These are phyloP conservation scores for Naganishia cerealis DNA, from an alignment of 1,284 basidiomycete genomes.

Conservation along the genomic window DNA sequence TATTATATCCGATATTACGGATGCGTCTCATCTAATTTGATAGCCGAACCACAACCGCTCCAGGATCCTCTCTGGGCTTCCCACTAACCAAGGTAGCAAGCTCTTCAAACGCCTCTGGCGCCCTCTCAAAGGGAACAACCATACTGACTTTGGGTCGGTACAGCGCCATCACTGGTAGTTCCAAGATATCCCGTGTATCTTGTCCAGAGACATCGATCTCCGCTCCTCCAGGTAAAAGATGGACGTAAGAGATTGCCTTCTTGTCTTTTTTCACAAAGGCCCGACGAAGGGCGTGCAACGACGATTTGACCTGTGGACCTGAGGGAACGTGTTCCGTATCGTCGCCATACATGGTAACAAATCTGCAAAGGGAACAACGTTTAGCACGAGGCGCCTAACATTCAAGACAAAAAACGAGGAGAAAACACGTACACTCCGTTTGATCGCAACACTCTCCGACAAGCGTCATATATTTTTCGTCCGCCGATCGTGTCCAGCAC, in stretches of 20 bases:
- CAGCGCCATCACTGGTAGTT: conserved; percentile 43
- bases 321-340: conserved; percentile 28
- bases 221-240: conserved; percentile 48
- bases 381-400: neutral
- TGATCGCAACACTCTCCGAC: conserved; percentile 62
- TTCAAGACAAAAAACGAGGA: neutral
- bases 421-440: conserved; percentile 49
- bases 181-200: conserved; percentile 51
- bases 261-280: conserved; percentile 41
- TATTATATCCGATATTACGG: neutral
- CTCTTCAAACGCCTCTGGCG: conserved; percentile 42
- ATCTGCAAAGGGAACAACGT: conserved; percentile 10
- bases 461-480: conserved; percentile 69
- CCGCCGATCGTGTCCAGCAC: conserved; percentile 80
- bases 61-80: conserved; percentile 22
- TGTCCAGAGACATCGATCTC: conserved; percentile 49
- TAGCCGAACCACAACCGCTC: conserved; percentile 33
- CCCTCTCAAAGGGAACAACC: conserved; percentile 47
- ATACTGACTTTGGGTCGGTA: conserved; percentile 43
- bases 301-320: conserved; percentile 31
- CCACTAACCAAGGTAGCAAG: conserved; percentile 26
- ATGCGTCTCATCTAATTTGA: conserved; percentile 29
- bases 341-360: conserved; percentile 34
- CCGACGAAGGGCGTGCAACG: conserved; percentile 32
- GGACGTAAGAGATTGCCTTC: conserved; percentile 43